Percentiles rank a stretch among this genome's conserved stretches.
Evolutionary conservation across 2,329 filamentous ascomycete genomes (phyloP).

Genomic region (Phaeosphaeria sp.): DNA sequence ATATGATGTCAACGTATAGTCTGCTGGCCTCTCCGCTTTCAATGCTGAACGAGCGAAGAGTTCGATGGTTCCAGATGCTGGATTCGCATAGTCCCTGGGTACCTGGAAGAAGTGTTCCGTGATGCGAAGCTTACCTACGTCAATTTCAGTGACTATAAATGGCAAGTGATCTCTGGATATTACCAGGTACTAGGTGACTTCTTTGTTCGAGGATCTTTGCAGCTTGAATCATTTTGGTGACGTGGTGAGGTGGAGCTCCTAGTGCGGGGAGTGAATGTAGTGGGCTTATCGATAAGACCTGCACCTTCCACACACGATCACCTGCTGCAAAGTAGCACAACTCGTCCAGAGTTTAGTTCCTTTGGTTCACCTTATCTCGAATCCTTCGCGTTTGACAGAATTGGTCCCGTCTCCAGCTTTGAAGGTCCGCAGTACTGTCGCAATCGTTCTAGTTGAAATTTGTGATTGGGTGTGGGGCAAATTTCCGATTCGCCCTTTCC

Average conservation of each 20-base stretch:
- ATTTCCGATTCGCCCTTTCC: neutral
- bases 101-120: slow-evolving; percentile 89
- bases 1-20: slow-evolving; percentile 57
- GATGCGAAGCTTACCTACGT: slow-evolving; percentile 74
- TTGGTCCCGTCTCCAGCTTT: neutral
- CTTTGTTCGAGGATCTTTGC: slow-evolving; percentile 57
- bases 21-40: slow-evolving; percentile 69
- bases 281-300: slow-evolving; percentile 30
- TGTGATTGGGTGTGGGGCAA: slow-evolving; percentile 26
- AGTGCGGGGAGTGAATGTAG: slow-evolving; percentile 19
- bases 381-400: neutral
- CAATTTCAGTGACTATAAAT: slow-evolving; percentile 4
- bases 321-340: neutral
- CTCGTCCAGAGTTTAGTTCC: neutral
- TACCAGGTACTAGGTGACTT: slow-evolving; percentile 55
- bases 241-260: slow-evolving; percentile 5
- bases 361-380: neutral
- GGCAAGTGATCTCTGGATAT: neutral
- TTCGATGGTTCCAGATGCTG: slow-evolving; percentile 66
- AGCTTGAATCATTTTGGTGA: slow-evolving; percentile 47
- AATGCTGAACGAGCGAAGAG: slow-evolving; percentile 80
- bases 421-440: neutral
- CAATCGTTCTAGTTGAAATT: slow-evolving; percentile 18
- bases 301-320: neutral
- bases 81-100: slow-evolving; percentile 76